Base-by-base conservation (phyloP, 768 basidiomycete genomes). In the Dictyophora rubrovolvata region DNA sequence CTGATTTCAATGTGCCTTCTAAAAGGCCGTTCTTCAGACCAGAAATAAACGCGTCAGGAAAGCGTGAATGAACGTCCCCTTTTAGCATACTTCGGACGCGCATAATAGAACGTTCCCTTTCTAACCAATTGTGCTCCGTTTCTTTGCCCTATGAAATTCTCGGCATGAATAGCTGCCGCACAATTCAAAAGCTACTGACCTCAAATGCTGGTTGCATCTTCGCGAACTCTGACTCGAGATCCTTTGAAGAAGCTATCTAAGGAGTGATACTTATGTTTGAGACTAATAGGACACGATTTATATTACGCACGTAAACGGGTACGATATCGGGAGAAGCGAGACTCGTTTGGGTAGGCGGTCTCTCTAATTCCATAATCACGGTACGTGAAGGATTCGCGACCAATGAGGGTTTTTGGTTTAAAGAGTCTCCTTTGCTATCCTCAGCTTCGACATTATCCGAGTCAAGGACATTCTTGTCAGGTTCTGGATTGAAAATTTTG, bases 81-180 rank as follows among this genome's bases (percentile, higher is more conserved):
- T 85, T 87, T 58, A 97, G 72, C 89, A 96, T 92, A 17, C 93
- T 89, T 48, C 93, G 81, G 8, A 97, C 86, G 17, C 83, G 79
- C 48, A 81, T 76, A 61, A 94, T 77, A 10, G 87, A 78, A 63
- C 79, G 79, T 62, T 99, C 95, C 60, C 95, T 80, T 28, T 77
- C 74, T 48, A 81, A 77, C 95, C 95, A 99, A 65, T 99, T 99
- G 63, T 94, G 90, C 68, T 99, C 95, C 0, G 89, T 88, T 73
- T 99, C 95, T 73, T 83, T 95, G n/a, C 95, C 96, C 87, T 93
- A 62, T 2, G 57, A 50, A 50, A n/a, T 34, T 12, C 16, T 53
- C 8, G n/a, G 18, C 48, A 20, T 46, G 53, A 18, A 20, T 59
- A 37, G 47, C 35, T n/a, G 35, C 35, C 49, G n/a, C 48, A 54